Base-by-base conservation (phyloP, 805 yeast genomes). In the Candida orba region DNA sequence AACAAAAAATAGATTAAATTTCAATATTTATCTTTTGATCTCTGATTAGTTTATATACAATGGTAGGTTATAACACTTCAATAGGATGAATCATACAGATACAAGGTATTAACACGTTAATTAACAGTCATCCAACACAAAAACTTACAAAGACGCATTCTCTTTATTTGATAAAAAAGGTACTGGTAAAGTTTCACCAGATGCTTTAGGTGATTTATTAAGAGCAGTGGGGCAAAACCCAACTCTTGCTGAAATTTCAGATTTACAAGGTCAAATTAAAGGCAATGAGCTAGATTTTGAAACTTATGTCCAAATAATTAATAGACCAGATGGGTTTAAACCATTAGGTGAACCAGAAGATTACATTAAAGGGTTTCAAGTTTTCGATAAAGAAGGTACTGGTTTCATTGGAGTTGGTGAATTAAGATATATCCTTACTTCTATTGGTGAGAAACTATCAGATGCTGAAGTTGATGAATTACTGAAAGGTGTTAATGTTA, bases 201-300 rank as follows among this genome's bases (percentile, higher is more conserved):
- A 83, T 50, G 81, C 85, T 48, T 74, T 93, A 40, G 99, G 98
- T 31, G 99, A 93, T 60, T 76, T 93, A 54, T 76, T 93, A 48
- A 79, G 99, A 63, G 97, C 99, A 2, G 90, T 93, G 48, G 99
- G 99, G 34, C 98, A 91, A 71, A 93, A 93, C 71, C 99, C 99
- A 51, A 90, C 99, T 4, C 76, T 88, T 57, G 84, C 90, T 20
- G 96, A 89, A 67, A 84, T 89, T 50, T 68, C 76, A 25, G 80
- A 78, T 45, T 65, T 81, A 41, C 78, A 76, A 60, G 64, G 54
- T 3, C 66, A 62, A 45, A 44, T 60, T 35, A 51, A 55, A 32
- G 60, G 63, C 24, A 63, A 63, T n/a, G 64, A 62, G 33, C 48
- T 87, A 52, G 87, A 83, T 57, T 88, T 81, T 52, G 90, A 81